These are phyloP conservation scores for Saturnispora hagleri DNA, from an alignment of 805 yeast genomes.

Conservation along the genomic window DNA sequence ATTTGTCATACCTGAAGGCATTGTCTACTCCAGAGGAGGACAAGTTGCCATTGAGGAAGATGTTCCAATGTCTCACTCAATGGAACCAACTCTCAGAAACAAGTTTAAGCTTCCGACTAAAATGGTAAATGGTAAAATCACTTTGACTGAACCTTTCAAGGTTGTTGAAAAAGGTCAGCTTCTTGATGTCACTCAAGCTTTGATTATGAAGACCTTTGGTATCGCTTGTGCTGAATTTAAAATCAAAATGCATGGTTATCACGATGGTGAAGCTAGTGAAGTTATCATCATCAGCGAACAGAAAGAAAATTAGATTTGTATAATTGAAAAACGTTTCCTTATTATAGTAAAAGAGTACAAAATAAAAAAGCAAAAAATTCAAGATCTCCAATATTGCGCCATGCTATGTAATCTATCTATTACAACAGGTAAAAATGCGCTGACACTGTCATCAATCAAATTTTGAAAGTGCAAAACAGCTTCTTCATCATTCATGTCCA, in stretches of 20 bases:
- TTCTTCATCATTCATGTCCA: constrained; percentile 91
- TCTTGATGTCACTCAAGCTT: constrained; percentile 83
- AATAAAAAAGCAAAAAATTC: background rate
- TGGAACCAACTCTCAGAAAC: constrained; percentile 87
- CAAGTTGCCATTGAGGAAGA: constrained; percentile 85
- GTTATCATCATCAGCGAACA: constrained; percentile 13
- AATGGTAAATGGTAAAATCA: constrained; percentile 81
- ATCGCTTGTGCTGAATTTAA: constrained; percentile 88
- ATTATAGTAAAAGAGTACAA: background rate
- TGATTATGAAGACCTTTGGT: constrained; percentile 90
- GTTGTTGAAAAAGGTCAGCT: constrained; percentile 76
- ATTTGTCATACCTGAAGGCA: constrained; percentile 82
- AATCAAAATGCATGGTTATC: constrained; percentile 70
- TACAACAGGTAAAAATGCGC: constrained; percentile 87
- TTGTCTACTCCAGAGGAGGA: constrained; percentile 92
- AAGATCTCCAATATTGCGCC: constrained; percentile 97
- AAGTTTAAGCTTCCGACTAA: constrained; percentile 86
- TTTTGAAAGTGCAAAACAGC: constrained; percentile 93
- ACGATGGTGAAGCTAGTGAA: constrained; percentile 47
- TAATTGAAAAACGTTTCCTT: constrained; percentile 5
- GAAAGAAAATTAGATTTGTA: constrained; percentile 7
- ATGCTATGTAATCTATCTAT: constrained; percentile 90
- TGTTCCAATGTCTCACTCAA: constrained; percentile 91
- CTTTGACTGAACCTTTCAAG: constrained; percentile 61
- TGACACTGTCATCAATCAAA: constrained; percentile 87